These are phyloP conservation scores for Coniella vitis DNA, from an alignment of 2,329 filamentous ascomycete genomes.

Conservation along the genomic window DNA sequence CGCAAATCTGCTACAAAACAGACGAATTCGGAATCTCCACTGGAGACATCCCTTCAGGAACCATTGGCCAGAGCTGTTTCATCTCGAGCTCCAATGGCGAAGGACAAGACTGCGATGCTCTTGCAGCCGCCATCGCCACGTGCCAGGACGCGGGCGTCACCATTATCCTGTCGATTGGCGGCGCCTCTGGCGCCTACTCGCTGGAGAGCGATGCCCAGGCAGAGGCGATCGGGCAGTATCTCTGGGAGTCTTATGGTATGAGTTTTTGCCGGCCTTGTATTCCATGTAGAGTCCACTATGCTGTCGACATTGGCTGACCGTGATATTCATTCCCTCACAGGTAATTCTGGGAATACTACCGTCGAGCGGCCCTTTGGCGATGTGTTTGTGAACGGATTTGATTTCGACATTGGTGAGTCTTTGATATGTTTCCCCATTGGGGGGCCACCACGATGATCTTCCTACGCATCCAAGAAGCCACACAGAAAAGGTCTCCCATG, in stretches of 20 bases:
- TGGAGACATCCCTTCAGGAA: conserved; percentile 30
- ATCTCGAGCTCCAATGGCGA: conserved; percentile 26
- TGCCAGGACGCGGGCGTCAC: conserved; percentile 38
- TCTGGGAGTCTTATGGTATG: conserved; percentile 38
- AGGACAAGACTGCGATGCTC: conserved; percentile 30
- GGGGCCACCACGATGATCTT: neutral
- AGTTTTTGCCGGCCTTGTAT: neutral
- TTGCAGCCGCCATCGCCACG: conserved; percentile 33
- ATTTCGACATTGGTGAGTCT: conserved; percentile 30
- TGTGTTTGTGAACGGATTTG: conserved; percentile 38
- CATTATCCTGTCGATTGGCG: conserved; percentile 39
- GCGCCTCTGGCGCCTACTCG: conserved; percentile 30
- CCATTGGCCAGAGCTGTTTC: conserved; percentile 32
- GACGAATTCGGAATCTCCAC: conserved; percentile 7
- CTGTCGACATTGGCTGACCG: no score
- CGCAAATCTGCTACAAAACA: neutral
- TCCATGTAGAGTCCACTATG: no score
- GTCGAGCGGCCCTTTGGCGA: conserved; percentile 32
- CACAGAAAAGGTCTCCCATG: neutral
- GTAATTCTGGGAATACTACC: conserved; percentile 25
- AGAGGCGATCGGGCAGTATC: conserved; percentile 32
- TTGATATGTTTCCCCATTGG: no score
- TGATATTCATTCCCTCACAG: neutral
- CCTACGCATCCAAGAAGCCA: neutral
- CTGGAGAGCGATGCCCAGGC: conserved; percentile 30